These are phyloP conservation scores for Carex arenaria DNA, from an alignment of 202 grass and related monocot species.

Conservation along the genomic window DNA sequence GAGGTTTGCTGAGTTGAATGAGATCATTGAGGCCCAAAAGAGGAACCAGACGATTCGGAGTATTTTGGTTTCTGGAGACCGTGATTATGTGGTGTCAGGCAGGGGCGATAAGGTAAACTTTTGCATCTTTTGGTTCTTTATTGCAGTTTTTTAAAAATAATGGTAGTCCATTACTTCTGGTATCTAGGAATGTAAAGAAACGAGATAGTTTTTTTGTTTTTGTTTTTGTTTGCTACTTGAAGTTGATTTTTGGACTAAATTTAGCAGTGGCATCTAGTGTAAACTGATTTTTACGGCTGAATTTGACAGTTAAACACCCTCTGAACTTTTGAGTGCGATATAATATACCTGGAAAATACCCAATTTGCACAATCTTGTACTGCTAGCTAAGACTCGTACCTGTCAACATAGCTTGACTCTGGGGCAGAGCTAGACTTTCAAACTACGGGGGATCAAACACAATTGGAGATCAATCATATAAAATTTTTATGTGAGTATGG, in stretches of 20 bases:
- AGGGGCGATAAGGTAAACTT: constrained; percentile 59
- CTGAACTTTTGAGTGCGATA: background rate
- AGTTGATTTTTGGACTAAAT: background rate
- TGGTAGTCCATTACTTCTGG: background rate
- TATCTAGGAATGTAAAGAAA: background rate
- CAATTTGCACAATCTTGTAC: background rate
- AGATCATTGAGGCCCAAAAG: constrained; percentile 51
- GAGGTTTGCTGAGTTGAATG: constrained; percentile 50
- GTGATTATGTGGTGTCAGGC: constrained; percentile 65
- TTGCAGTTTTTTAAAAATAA: background rate
- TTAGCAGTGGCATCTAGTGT: background rate
- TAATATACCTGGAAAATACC: background rate
- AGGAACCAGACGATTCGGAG: constrained; percentile 65
- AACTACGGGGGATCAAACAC: too few relatives aligned
- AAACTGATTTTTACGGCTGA: background rate
- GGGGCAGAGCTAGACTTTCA: too few relatives aligned
- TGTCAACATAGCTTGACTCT: background rate
- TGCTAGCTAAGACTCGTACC: background rate
- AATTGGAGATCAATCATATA: too few relatives aligned
- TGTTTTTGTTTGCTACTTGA: background rate
- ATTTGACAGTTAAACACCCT: background rate
- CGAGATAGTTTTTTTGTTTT: background rate
- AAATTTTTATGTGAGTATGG: too few relatives aligned
- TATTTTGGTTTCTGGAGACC: constrained; percentile 32
- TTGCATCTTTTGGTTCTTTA: background rate